Evolutionary conservation across 306 rosid species (phyloP).

Genomic region (barrel medic (Medicago truncatula)): DNA sequence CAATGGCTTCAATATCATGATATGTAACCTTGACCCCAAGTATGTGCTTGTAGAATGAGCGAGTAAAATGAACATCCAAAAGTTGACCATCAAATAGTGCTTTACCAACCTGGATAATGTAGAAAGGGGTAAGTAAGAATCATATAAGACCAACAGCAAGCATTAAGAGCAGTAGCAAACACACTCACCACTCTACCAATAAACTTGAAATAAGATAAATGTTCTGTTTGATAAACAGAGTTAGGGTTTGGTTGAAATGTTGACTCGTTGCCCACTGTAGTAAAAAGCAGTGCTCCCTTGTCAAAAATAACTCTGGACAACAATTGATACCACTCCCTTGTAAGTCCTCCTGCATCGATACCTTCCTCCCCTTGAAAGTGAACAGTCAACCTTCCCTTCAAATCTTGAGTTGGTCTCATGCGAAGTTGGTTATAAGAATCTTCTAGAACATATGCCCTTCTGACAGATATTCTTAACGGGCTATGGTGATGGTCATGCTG

Average conservation of each 20-base stretch:
- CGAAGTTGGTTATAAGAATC: conserved; percentile 99
- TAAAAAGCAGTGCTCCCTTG: conserved; percentile 94
- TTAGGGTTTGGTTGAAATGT: conserved; percentile 99
- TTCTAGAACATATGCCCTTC: conserved; percentile 96
- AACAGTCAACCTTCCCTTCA: conserved; percentile 98
- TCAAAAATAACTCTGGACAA: conserved; percentile 97
- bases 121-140: conserved; percentile 38
- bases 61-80: conserved; percentile 99
- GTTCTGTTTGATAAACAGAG: conserved; percentile 98
- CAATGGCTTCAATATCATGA: conserved; percentile 99
- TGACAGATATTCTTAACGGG: conserved; percentile 91
- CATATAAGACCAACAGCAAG: conserved; percentile 27
- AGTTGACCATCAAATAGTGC: conserved; percentile 97
- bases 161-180: conserved; percentile 36
- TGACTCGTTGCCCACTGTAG: conserved; percentile 98
- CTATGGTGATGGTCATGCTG: conserved; percentile 96
- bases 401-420: conserved; percentile 79
- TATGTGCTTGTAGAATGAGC: conserved; percentile 99
- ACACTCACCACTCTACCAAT: conserved; percentile 97
- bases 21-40: conserved; percentile 94
- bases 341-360: conserved; percentile 98
- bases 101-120: conserved; percentile 84
- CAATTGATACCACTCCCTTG: conserved; percentile 99
- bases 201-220: conserved; percentile 96
- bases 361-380: conserved; percentile 99